These are phyloP conservation scores for Selaginella moellendorffii DNA, from an alignment of 75 land plant genomes.

Conservation along the genomic window DNA sequence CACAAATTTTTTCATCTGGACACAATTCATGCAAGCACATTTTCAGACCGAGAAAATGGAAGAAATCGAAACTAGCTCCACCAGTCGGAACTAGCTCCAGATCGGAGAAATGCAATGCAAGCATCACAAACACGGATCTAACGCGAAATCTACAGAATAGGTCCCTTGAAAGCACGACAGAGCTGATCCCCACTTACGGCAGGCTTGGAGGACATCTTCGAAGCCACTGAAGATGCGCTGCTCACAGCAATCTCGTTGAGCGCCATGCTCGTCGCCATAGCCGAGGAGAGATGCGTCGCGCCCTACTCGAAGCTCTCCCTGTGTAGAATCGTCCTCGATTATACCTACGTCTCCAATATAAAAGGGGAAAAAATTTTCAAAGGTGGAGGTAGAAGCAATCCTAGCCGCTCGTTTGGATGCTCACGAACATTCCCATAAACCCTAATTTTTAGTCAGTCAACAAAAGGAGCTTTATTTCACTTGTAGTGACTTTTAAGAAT, in stretches of 20 bases:
- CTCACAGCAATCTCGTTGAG: not conserved
- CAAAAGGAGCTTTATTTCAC: not conserved
- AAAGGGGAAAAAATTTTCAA: no score
- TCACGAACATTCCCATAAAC: no score
- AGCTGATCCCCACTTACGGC: no score
- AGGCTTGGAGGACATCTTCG: not conserved
- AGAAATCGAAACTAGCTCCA: not conserved
- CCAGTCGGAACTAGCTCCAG: not conserved
- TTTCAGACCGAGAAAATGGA: not conserved
- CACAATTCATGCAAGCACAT: not conserved
- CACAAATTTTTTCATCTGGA: constrained; percentile 8
- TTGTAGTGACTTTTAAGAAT: not conserved
- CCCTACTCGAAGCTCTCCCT: no score
- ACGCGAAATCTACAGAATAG: not conserved
- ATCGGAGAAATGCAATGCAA: not conserved
- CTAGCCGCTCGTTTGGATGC: no score
- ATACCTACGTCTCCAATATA: no score
- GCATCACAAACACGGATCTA: not conserved
- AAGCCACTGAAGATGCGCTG: not conserved
- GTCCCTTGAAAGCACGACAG: not conserved
- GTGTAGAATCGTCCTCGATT: no score
- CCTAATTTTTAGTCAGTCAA: no score
- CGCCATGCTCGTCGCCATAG: not conserved
- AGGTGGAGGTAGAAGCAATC: no score
- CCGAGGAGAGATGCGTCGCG: not conserved